Base-by-base conservation (phyloP, 768 basidiomycete genomes). In the Tricholoma terreum region DNA sequence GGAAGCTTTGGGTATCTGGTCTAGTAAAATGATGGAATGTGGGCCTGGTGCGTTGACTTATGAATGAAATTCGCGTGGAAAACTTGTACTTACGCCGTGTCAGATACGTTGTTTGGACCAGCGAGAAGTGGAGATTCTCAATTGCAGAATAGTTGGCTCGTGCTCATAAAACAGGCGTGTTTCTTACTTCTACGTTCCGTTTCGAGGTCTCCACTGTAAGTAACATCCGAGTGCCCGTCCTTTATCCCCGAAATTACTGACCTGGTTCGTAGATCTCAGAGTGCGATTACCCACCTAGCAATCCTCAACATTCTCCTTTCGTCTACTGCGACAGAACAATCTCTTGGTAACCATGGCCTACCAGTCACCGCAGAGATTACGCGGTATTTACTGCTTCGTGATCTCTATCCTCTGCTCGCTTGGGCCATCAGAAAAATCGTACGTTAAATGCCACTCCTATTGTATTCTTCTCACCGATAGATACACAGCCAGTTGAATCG, bases 101-200 rank as follows among this genome's bases (percentile, higher is more conserved):
- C 35, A 84, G 83, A 65, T 15, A 62, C 67, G 4, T 61, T 85
- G 2, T 77, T 81, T 55, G 61, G 71, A 7, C 75, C 74, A 9
- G 75, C 73, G 6, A 61, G 54, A 10, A 75, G 19, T 9, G 24
- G 17, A 9, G 33, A 76, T 10, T 62, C 71, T 2, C 70, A 80
- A 58, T 58, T 48, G 10, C 58, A 67, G 17, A 66, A 69, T 7
- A 84, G 81, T 58, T 90, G 87, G 87, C 61, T 83, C n/a, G 77
- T 83, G 2, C 77, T 92, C 14, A 73, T 90, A 6, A 74, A 78
- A 21, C 80, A 79, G 59, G 67, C 76, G 0, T 66, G 76, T 7
- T 45, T 83, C 15, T 65, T 84, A 17, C 69, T 92, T 0, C 72
- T 91, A 22, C 69, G 67, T 38, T 83, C 84, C 0, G 68, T 85